Evolutionary conservation across 2,329 filamentous ascomycete genomes (phyloP), one percentile per base, ranked within the genome.

Genomic region (Ceratocystis colombiana): DNA sequence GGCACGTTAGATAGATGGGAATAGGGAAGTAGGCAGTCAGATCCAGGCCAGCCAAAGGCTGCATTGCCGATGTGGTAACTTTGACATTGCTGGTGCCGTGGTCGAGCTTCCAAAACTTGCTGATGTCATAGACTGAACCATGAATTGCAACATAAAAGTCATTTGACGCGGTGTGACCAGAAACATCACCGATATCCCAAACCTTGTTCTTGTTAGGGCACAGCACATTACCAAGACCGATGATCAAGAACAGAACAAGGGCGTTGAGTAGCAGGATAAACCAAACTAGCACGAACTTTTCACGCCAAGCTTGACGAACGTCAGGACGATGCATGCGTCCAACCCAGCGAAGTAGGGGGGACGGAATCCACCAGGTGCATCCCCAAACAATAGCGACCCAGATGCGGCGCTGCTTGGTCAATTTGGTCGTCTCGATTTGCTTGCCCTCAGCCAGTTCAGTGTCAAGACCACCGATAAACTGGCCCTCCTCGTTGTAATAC

Each of bases 311-410:
- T 84, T 96, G 89, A 30, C 94, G 89, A 7, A 99, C 90, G 76
- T 99, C 94, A 1, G 92, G 94, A 66, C 94, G 87, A 77, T 96
- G 95, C 94, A 99, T 99, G 25, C 93, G 89, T 41, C 94, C 94
- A 67, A 97, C 73, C 68, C 81, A 87, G n/a, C 83, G 83, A 17
- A 99, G 84, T 1, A 89, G 70, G 61, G 90, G 88, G 0, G 93
- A 97, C 0, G 94, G 94, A 70, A 96, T 94, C 88, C 89, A 97
- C 74, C 90, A 97, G 0, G 94, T 99, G 62, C 95, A 70, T 0
- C 84, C 82, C 91, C 92, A 97, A 2, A 94, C 89, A 50, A 94
- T 75, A 1, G 76, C 82, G 28, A 96, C 85, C 94, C 94, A 99
- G 1, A 85, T 72, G 50, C 89, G 87, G 70, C 94, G 85, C 59